Base-by-base conservation (phyloP, 1,284 basidiomycete genomes). In the Moesziomyces globuligerus region DNA sequence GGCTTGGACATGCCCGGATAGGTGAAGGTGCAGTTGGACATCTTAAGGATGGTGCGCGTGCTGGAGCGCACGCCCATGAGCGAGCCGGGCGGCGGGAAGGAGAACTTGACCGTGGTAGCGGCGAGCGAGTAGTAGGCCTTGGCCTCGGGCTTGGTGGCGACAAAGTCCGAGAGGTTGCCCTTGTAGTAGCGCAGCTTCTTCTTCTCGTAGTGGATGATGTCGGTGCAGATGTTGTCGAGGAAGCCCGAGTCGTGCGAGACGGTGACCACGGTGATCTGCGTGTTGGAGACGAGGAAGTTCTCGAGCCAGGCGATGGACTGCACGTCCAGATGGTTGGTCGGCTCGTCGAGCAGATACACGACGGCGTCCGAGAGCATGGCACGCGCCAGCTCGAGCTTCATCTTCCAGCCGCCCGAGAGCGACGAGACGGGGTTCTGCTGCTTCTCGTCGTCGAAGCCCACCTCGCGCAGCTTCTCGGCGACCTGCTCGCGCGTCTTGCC, bases 221-320 rank as follows among this genome's bases (percentile, higher is more conserved):
- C 95, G 71, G 95, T 94, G 72, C 94, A 97, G 61, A 98, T 89
- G 83, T 92, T 91, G 86, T 98, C 95, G 75, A 98, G 86, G 87
- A 98, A 98, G 80, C 93, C 90, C 75, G 94, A 96, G 86, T 98
- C 95, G 87, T 98, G 95, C 85, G 93, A 96, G 83, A 98, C 87
- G 79, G 97, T 94, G 75, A 98, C 86, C 83, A 92, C 94, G 51
- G 95, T 98, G 70, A 81, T 79, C 62, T 82, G 67, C 50, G 61
- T 58, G 74, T 81, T 79, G 51, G 69, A 73, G 47, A 79, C 72
- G 26, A 82, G 87, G 85, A 94, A 98, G 74, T 92, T 85, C 84
- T 98, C 93, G 34, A 98, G 86, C 96, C 95, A 98, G 69, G 89
- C 86, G 51, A 98, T 94, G 54, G 94, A 97, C 58, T 87, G 86